phyloP scores from a whole-genome alignment of 176 grass and related monocot species.

The Luzula sylvatica region DNA sequence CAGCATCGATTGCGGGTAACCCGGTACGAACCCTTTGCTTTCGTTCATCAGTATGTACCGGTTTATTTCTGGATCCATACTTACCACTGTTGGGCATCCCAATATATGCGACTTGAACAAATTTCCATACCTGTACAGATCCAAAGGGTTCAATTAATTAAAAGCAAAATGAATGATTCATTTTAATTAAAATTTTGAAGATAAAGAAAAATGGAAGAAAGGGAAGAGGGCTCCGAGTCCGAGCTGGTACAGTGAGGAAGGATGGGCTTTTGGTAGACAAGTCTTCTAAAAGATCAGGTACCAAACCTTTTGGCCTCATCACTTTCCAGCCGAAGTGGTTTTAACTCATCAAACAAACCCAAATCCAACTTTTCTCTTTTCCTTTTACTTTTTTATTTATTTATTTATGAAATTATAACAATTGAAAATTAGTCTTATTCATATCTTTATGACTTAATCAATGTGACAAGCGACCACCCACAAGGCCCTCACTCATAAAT shows the following conservation, averaged over 20 bases:
- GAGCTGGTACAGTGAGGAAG: slow-evolving; percentile 44
- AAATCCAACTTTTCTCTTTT: neutral
- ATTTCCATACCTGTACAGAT: slow-evolving; percentile 55
- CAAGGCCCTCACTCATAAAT: no score
- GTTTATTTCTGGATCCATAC: slow-evolving; percentile 93
- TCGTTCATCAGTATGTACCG: slow-evolving; percentile 57
- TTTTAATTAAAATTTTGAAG: neutral
- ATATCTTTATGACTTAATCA: no score
- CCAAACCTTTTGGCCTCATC: neutral
- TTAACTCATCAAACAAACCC: neutral
- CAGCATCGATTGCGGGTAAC: slow-evolving; percentile 95
- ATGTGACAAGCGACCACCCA: no score
- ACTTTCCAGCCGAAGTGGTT: slow-evolving; percentile 31
- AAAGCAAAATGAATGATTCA: neutral
- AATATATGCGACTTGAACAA: slow-evolving; percentile 93
- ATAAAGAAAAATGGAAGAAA: neutral
- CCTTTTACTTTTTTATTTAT: no score
- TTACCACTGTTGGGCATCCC: slow-evolving; percentile 90
- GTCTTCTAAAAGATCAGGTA: slow-evolving; percentile 19
- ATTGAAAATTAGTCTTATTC: no score
- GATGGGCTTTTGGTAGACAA: slow-evolving; percentile 66
- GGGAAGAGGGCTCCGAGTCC: slow-evolving; percentile 21
- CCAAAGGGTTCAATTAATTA: no score
- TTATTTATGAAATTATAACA: no score
- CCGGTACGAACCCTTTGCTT: slow-evolving; percentile 62